Evolutionary conservation across 192 early-diverging fungal genomes (phyloP), one percentile per base, ranked within the genome.

Genomic region (Coemansia sp.): DNA sequence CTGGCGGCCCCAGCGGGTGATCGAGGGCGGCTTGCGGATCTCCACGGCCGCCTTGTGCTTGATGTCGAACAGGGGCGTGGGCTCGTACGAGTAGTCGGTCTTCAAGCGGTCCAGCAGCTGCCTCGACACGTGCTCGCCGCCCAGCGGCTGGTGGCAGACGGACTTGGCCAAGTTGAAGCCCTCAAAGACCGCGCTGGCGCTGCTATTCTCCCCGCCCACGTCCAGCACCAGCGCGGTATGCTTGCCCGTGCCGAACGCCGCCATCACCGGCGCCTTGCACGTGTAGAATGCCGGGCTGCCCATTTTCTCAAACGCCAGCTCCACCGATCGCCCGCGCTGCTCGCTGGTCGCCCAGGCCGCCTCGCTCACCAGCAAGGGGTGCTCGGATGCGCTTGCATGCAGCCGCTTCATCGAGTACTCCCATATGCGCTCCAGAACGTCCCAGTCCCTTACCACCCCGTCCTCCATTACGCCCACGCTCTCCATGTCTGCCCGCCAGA

Each of bases 371-470:
- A 99, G 77, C 41, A 98, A 63, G 6, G 97, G 95, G 62, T 99
- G 96, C 58, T 97, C 90, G 26, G 76, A 77, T 16, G 94, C 81
- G 40, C 89, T 74, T 17, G 88, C 81, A 15, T 84, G 79, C 46
- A 98, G 82, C 46, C 85, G 65, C 45, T 83, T 66, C 66, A 90
- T 90, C 5, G 90, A 81, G 53, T 93, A 83, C 65, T 97, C 86
- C 91, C 90, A 95, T 46, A 99, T 84, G 40, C 89, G 80, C 71
- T 97, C 94, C 57, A 88, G 87, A 6, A 86, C 79, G 40, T 98
- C 94, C 95, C 95, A 99, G 69, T 99, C 92, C 32, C 85, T 69
- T 17, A 99, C 93, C 42, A 91, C 64, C n/a, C 94, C 94, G n/a
- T 95, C 84, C 54, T 88, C 79, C 47, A 97, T 53, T 9, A 94